phyloP scores from a whole-genome alignment of 108 stramenopile genomes.

The Pseudonitzschia multiseries region DNA sequence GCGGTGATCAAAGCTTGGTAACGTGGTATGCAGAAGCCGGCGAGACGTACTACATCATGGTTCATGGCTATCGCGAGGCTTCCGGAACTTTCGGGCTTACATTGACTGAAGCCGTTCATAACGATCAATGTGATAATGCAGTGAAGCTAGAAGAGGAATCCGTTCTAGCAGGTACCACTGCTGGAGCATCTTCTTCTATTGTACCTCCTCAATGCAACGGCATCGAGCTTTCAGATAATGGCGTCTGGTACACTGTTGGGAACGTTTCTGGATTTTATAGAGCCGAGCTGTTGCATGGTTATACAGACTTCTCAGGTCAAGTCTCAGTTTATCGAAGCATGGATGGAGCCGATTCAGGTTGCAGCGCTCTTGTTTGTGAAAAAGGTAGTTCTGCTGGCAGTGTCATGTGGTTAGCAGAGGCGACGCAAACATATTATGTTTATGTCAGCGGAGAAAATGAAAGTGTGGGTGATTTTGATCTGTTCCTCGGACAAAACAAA shows the following conservation, averaged over 20 bases:
- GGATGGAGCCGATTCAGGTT: conserved; percentile 7
- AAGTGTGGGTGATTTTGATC: conserved; percentile 24
- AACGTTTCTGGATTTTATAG: conserved; percentile 21
- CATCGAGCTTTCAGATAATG: conserved; percentile 7
- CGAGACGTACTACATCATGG: conserved; percentile 27
- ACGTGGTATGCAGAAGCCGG: conserved; percentile 29
- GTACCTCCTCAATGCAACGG: conserved; percentile 17
- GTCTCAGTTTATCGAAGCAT: conserved; percentile 32
- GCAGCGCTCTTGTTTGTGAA: conserved; percentile 24
- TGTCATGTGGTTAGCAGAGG: conserved; percentile 14
- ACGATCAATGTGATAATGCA: conserved; percentile 18
- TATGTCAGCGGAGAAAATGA: conserved; percentile 20
- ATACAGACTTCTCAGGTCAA: conserved; percentile 18
- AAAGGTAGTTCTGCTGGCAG: conserved; percentile 22
- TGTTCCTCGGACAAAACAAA: conserved; percentile 16
- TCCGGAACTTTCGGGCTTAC: conserved; percentile 27
- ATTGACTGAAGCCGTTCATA: conserved; percentile 1
- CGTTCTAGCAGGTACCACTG: conserved; percentile 25
- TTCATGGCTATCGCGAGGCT: conserved; percentile 31
- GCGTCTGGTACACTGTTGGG: conserved; percentile 33
- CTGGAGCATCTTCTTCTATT: not conserved
- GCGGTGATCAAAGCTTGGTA: conserved; percentile 32
- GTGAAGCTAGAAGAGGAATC: conserved; percentile 15
- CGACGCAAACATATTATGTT: conserved; percentile 24
- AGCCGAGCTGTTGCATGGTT: conserved; percentile 19